phyloP scores from a whole-genome alignment of 345 rosid species.

The Eucalyptus dawsonii region DNA sequence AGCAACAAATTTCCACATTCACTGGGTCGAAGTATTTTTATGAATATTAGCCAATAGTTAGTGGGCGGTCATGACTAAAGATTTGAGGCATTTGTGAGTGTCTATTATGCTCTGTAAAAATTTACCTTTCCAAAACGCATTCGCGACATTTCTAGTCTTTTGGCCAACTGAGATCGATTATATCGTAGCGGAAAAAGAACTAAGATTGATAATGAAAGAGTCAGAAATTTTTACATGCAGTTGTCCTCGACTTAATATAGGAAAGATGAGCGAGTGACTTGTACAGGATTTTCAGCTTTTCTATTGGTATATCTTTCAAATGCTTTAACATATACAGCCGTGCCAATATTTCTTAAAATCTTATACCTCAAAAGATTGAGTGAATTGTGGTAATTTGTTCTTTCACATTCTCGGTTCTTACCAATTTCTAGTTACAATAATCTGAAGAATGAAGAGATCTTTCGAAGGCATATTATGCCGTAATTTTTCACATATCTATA shows the following conservation, averaged over 20 bases:
- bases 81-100: background rate
- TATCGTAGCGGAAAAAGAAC: background rate
- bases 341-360: background rate
- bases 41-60: background rate
- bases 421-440: background rate
- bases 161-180: background rate
- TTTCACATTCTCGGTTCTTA: background rate
- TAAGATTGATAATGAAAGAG: background rate
- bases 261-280: background rate
- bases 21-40: background rate
- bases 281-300: background rate
- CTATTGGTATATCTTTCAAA: background rate
- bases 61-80: background rate
- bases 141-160: background rate
- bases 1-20: background rate
- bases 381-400: background rate
- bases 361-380: background rate
- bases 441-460: background rate
- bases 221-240: background rate
- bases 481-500: background rate
- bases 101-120: background rate
- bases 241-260: background rate
- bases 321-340: background rate
- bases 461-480: background rate
- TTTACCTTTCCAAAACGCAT: no score